Evolutionary conservation across 1,284 basidiomycete genomes (phyloP).

Genomic region (Ganoderma resinaceum): DNA sequence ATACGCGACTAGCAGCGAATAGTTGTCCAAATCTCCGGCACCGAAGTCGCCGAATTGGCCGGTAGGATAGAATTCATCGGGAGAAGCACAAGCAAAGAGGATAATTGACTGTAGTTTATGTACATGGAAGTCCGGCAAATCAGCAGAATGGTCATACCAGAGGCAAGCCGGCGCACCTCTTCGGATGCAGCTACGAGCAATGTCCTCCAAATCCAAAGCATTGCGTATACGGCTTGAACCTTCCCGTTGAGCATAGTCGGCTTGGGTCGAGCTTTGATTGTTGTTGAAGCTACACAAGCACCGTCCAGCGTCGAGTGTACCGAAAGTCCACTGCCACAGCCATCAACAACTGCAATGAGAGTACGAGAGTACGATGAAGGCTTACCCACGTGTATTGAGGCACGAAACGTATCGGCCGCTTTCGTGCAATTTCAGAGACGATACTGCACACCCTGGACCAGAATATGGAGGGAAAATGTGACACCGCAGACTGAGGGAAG

Average conservation of each 20-base stretch:
- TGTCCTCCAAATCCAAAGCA: conserved; percentile 56
- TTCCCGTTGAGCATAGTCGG: conserved; percentile 18
- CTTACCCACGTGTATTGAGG: conserved; percentile 64
- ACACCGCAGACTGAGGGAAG: conserved; percentile 48
- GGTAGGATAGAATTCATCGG: conserved; percentile 46
- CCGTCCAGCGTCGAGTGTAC: conserved; percentile 36
- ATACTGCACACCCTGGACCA: conserved; percentile 48
- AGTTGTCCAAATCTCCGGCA: conserved; percentile 42
- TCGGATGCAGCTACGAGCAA: conserved; percentile 48
- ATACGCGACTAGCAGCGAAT: conserved; percentile 55
- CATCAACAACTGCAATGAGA: not conserved
- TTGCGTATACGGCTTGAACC: conserved; percentile 38
- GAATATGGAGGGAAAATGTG: conserved; percentile 59
- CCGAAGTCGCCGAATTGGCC: conserved; percentile 39
- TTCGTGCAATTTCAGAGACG: conserved; percentile 53
- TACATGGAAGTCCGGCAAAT: conserved; percentile 14
- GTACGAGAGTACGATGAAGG: conserved; percentile 2
- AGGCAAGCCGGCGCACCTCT: conserved; percentile 48
- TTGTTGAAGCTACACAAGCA: conserved; percentile 31
- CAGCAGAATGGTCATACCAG: conserved; percentile 12
- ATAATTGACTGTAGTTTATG: conserved; percentile 34
- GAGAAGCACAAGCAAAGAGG: conserved; percentile 52
- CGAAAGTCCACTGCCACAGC: conserved; percentile 35
- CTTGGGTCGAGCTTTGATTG: conserved; percentile 17
- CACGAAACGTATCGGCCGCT: conserved; percentile 51